phyloP scores from a whole-genome alignment of 176 grass and related monocot species.

The Oropetium thomaeum region DNA sequence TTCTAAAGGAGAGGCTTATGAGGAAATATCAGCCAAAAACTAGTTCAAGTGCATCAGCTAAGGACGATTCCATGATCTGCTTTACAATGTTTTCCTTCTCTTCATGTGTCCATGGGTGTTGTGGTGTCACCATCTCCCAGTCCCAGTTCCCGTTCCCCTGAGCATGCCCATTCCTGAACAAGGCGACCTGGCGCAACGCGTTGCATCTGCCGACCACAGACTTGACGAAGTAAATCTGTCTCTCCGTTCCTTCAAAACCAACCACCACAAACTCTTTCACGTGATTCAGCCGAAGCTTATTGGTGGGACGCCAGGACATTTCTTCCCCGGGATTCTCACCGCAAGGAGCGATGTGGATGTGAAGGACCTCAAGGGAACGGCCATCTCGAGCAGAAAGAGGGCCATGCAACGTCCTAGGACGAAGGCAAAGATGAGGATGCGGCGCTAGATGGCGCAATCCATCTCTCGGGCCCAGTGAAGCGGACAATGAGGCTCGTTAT shows the following conservation, averaged over 20 bases:
- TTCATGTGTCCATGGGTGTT: not conserved
- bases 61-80: not conserved
- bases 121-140: not conserved
- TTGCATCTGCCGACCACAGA: not conserved
- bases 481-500: conserved; percentile 5
- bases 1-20: too few relatives aligned
- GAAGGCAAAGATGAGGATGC: not conserved
- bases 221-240: not conserved
- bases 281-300: not conserved
- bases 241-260: not conserved
- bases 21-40: too few relatives aligned
- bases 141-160: not conserved
- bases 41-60: not conserved
- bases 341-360: not conserved
- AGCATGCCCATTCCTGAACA: not conserved
- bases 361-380: not conserved
- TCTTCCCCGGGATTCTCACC: not conserved
- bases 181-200: not conserved
- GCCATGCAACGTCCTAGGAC: not conserved
- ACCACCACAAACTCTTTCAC: not conserved
- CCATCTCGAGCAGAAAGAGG: not conserved
- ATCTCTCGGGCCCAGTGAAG: not conserved
- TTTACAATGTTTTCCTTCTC: not conserved
- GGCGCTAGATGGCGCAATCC: not conserved
- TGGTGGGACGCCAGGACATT: not conserved